Evolutionary conservation across 192 early-diverging fungal genomes (phyloP), one percentile per base, ranked within the genome.

Genomic region (Thoreauomyces humboldtii): DNA sequence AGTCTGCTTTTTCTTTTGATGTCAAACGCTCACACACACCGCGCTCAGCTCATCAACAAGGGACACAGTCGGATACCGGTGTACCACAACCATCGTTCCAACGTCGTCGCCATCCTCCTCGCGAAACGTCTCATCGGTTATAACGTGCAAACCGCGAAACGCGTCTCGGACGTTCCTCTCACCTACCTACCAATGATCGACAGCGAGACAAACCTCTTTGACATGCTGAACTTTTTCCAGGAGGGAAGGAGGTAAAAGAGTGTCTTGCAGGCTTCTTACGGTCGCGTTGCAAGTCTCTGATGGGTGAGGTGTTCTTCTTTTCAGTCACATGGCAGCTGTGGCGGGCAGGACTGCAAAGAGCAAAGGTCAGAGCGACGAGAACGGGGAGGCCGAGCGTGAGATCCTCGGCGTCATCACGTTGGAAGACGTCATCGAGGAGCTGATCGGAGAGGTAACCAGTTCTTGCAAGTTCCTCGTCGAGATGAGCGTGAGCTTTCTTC

Each of bases 401-500:
- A 64, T 66, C 15, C 32, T 82, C 17, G 81, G 81, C 2, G 75
- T 83, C 32, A 70, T 83, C 32, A 83, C 81, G 19, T 54, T 79
- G 33, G 81, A 83, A 57, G 81, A 83, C 43, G 73, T 83, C 24
- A 80, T 83, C 53, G 81, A 83, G 61, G 81, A 83, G 60, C 67
- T 83, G 21, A 68, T 83, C 67, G 77, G 77, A 7, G 75, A 77
- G 59, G 65, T 67, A 59, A 53, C 12, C 3, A 15, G n/a, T n/a
- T n/a, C n/a, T n/a, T n/a, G n/a, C n/a, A n/a, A n/a, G 11, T 14
- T 14, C 41, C 41, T 11, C 41, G n/a, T 42, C n/a, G 11, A 43
- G 67, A 69, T 31, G n/a, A n/a, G n/a, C n/a, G n/a, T n/a, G n/a
- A n/a, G n/a, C n/a, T n/a, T n/a, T n/a, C n/a, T n/a, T n/a, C n/a